Percentiles rank a stretch among this genome's conserved stretches.
phyloP scores from a whole-genome alignment of 805 yeast species.

The Pichia thaimueangensis region DNA sequence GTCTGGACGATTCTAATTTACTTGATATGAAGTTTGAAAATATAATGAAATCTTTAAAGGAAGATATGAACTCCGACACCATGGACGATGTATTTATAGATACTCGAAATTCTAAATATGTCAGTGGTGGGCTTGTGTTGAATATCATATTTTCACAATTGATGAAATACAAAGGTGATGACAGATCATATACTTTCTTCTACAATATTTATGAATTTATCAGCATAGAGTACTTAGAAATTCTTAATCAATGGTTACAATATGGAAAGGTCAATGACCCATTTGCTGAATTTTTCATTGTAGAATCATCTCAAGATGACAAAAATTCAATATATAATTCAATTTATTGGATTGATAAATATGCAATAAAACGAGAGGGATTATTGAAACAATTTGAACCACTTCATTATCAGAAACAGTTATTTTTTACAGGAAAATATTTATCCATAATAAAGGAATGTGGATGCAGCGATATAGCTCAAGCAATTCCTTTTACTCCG shows the following conservation, averaged over 20 bases:
- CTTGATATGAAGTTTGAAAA: conserved; percentile 26
- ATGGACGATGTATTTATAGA: conserved; percentile 48
- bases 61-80: conserved; percentile 27
- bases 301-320: conserved; percentile 24
- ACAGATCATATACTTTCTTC: conserved; percentile 46
- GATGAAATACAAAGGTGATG: conserved; percentile 59
- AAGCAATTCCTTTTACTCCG: not conserved
- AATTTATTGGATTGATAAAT: conserved; percentile 70
- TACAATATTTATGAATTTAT: conserved; percentile 47
- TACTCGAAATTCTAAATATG: conserved; percentile 42
- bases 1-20: conserved; percentile 28
- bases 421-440: conserved; percentile 79
- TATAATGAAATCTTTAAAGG: conserved; percentile 32
- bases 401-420: conserved; percentile 50
- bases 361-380: conserved; percentile 67
- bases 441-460: conserved; percentile 61
- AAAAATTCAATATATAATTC: conserved; percentile 31
- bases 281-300: conserved; percentile 75
- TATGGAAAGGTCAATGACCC: conserved; percentile 73
- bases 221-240: conserved; percentile 54
- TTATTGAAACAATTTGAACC: conserved; percentile 57
- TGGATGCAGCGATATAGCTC: not conserved
- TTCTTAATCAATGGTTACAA: conserved; percentile 75
- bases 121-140: conserved; percentile 76
- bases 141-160: conserved; percentile 54